Evolutionary conservation across 257 asterid genomes (phyloP).

Genomic region (Thymus mandschuricus): DNA sequence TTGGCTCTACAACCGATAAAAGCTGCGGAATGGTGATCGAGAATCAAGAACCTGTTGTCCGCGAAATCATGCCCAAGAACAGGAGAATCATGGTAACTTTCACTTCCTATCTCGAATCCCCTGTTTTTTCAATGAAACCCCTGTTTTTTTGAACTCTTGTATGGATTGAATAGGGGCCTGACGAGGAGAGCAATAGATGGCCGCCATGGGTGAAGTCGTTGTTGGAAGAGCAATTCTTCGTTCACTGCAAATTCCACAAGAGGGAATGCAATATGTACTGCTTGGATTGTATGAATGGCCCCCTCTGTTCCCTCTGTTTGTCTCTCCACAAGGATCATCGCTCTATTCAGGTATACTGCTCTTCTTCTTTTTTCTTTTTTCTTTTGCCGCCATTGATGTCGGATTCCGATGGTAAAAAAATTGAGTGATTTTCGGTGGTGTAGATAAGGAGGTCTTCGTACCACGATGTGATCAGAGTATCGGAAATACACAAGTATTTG

Average conservation of each 20-base stretch:
- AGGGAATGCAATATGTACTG: constrained; percentile 74
- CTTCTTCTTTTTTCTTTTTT: too few species aligned
- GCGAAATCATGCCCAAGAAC: constrained; percentile 71
- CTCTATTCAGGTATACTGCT: constrained; percentile 51
- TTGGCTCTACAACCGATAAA: not conserved
- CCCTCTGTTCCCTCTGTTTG: constrained; percentile 63
- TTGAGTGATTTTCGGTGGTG: not conserved
- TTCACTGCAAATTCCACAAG: constrained; percentile 54
- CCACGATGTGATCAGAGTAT: constrained; percentile 91
- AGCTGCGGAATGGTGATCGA: constrained; percentile 73
- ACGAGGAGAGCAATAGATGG: constrained; percentile 68
- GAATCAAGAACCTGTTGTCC: constrained; percentile 56
- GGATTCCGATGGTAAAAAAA: not conserved
- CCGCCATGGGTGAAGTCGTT: constrained; percentile 68
- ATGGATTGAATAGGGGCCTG: constrained; percentile 47
- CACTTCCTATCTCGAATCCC: not conserved
- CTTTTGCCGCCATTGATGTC: not conserved
- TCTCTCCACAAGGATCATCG: constrained; percentile 62
- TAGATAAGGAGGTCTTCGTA: constrained; percentile 95
- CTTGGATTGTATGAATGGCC: constrained; percentile 59
- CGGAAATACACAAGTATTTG: constrained; percentile 74
- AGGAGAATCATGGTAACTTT: constrained; percentile 70
- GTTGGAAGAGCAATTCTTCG: constrained; percentile 53
- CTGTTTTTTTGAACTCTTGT: too few species aligned
- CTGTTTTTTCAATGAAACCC: not conserved